Conservation (phyloP, 495 filamentous ascomycete species). For the Talaromyces proteolyticus region DNA sequence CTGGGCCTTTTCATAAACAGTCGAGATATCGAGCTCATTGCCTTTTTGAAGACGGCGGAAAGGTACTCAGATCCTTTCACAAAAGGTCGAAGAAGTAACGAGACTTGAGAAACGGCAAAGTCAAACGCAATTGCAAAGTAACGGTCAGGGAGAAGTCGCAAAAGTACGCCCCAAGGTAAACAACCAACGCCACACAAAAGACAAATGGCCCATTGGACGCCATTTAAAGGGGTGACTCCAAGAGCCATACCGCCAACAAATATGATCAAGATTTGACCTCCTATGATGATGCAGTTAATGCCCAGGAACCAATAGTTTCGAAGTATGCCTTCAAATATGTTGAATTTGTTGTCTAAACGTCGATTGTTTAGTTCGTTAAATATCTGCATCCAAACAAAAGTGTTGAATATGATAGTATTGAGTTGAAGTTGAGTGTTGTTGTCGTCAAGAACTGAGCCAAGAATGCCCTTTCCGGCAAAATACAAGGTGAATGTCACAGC, state of each 20-base stretch:
- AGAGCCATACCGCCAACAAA: conserved; percentile 72
- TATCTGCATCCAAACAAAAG: conserved; percentile 95
- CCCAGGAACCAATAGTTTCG: conserved; percentile 75
- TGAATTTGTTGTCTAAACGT: conserved; percentile 81
- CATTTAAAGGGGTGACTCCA: conserved; percentile 59
- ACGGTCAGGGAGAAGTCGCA: conserved; percentile 60
- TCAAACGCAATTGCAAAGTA: not conserved
- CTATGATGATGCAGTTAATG: conserved; percentile 78
- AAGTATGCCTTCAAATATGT: conserved; percentile 78
- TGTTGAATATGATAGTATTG: conserved; percentile 81
- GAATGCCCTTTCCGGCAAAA: conserved; percentile 59
- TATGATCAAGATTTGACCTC: conserved; percentile 74
- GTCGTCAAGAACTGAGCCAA: conserved; percentile 40
- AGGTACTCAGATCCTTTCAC: not conserved
- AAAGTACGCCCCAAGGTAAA: conserved; percentile 65
- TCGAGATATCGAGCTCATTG: no score
- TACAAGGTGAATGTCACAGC: conserved; percentile 72
- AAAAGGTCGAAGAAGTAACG: not conserved
- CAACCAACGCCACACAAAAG: conserved; percentile 66
- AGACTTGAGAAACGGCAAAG: not conserved
- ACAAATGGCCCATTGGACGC: conserved; percentile 70
- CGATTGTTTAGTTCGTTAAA: conserved; percentile 93
- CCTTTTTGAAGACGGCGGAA: not conserved
- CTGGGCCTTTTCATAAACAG: not conserved
- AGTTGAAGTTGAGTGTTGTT: conserved; percentile 42